Percentiles rank a stretch among this genome's conserved stretches.
These are phyloP conservation scores for Domatiomyces catenatus DNA, from an alignment of 2,329 filamentous ascomycete species.

Conservation along the genomic window DNA sequence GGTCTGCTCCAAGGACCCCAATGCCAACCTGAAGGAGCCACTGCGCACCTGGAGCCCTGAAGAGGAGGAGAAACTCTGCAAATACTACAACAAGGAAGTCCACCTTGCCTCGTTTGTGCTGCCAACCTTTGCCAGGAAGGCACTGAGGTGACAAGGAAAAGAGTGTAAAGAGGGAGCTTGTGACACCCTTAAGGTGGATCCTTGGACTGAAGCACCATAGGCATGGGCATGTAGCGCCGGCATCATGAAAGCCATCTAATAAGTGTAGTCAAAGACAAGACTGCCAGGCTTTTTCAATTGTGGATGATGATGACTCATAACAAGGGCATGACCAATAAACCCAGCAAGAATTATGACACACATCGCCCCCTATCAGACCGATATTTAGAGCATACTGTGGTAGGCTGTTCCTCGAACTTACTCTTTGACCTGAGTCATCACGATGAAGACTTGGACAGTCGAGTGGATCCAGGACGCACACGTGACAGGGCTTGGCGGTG, in stretches of 20 bases:
- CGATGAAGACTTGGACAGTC: background rate
- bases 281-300: background rate
- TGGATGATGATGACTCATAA: background rate
- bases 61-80: constrained; percentile 85
- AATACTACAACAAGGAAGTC: constrained; percentile 95
- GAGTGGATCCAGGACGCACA: background rate
- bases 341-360: background rate
- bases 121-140: constrained; percentile 81
- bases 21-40: constrained; percentile 68
- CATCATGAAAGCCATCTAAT: background rate
- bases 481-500: background rate
- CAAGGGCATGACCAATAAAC: background rate
- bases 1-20: constrained; percentile 94
- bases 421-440: background rate
- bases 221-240: background rate
- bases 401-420: background rate
- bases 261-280: background rate
- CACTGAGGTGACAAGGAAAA: constrained; percentile 27
- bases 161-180: background rate
- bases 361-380: background rate
- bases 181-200: background rate
- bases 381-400: background rate
- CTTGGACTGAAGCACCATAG: background rate
- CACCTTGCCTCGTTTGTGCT: constrained; percentile 89
- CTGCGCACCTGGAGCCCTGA: constrained; percentile 65